phyloP scores from a whole-genome alignment of 495 filamentous ascomycete species.

The Hypoxylon fuscum region DNA sequence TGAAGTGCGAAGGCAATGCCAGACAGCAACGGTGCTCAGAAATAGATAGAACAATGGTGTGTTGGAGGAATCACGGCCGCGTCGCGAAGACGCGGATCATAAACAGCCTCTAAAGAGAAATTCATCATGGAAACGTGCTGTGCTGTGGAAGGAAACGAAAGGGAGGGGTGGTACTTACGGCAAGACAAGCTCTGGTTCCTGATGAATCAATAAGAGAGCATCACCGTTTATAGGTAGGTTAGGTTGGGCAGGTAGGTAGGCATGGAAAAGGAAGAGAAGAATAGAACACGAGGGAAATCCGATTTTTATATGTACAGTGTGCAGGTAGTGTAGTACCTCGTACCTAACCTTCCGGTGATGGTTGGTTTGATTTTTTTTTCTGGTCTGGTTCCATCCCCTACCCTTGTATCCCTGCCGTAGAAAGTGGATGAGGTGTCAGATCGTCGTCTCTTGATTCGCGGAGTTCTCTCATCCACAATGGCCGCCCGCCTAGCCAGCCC shows the following conservation, averaged over 20 bases:
- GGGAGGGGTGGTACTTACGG: conserved; percentile 26
- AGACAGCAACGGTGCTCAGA: conserved; percentile 46
- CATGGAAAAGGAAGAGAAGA: conserved; percentile 2
- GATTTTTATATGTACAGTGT: conserved; percentile 47
- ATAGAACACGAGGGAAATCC: conserved; percentile 35
- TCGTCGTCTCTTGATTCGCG: too few species aligned
- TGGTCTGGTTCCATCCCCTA: too few species aligned
- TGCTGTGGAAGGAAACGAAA: background rate
- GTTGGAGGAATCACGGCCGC: conserved; percentile 53
- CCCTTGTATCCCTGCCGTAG: too few species aligned
- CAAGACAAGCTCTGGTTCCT: background rate
- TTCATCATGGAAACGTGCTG: conserved; percentile 43
- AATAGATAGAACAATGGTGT: conserved; percentile 57
- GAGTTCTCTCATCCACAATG: too few species aligned
- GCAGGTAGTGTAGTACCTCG: too few species aligned
- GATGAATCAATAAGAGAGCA: too few species aligned
- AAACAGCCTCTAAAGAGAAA: conserved; percentile 59
- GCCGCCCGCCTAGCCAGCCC: too few species aligned
- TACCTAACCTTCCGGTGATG: too few species aligned
- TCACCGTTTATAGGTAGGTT: too few species aligned
- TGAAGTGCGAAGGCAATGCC: conserved; percentile 1
- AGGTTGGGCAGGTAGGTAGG: too few species aligned
- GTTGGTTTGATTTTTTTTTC: too few species aligned
- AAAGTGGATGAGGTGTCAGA: too few species aligned
- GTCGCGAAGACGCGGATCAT: conserved; percentile 52